Evolutionary conservation across 768 basidiomycete species (phyloP).

Genomic region (Vararia minispora): DNA sequence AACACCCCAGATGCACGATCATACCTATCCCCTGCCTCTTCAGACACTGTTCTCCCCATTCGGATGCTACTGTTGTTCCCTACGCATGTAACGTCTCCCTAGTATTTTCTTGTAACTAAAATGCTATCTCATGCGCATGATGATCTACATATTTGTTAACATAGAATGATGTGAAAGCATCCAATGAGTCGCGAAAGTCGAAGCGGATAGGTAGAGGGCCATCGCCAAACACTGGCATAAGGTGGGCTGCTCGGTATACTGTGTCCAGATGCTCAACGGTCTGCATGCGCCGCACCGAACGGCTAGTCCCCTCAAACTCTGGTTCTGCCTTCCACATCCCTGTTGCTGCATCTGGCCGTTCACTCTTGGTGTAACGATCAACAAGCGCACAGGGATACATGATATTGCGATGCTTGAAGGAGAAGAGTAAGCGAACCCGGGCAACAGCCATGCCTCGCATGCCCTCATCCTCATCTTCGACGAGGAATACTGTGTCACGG

Average conservation of each 20-base stretch:
- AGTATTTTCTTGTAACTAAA: no score
- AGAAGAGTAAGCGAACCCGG: neutral
- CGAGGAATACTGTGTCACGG: no score
- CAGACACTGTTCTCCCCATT: no score
- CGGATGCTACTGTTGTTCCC: no score
- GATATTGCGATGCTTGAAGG: neutral
- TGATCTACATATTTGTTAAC: conserved; percentile 1
- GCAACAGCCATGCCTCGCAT: neutral
- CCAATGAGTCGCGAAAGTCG: neutral
- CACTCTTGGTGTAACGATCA: neutral
- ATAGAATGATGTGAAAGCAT: neutral
- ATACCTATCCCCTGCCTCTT: no score
- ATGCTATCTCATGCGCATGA: neutral
- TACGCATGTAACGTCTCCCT: no score
- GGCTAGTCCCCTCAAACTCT: neutral
- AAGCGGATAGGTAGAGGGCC: neutral
- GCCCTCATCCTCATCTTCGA: neutral
- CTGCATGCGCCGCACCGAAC: neutral
- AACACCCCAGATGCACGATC: no score
- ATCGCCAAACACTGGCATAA: neutral
- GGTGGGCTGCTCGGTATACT: neutral
- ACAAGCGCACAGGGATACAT: neutral
- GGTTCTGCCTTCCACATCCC: neutral
- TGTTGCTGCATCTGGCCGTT: neutral
- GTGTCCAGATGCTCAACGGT: neutral